Conservation (phyloP, 2,329 filamentous ascomycete species). For the Colletotrichum eleusines region DNA sequence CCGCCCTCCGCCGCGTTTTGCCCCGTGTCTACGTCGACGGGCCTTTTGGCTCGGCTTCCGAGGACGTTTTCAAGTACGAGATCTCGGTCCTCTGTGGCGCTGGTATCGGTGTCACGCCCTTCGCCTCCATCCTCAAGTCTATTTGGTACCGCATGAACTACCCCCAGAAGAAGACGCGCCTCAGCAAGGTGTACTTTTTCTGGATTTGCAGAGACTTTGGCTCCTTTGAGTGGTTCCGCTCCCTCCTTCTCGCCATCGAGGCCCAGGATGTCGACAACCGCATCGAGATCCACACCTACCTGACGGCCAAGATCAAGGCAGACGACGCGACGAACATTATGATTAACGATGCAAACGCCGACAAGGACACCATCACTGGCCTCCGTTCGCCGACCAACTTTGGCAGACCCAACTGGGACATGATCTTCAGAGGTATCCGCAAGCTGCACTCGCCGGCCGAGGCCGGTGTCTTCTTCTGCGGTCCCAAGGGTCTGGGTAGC, state of each 20-base stretch:
- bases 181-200: conserved; percentile 92
- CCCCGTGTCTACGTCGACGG: conserved; percentile 87
- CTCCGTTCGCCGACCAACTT: conserved; percentile 87
- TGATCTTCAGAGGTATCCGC: conserved; percentile 86
- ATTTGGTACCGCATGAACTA: conserved; percentile 97
- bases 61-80: conserved; percentile 92
- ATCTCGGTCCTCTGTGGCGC: conserved; percentile 83
- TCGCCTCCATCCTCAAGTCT: conserved; percentile 88
- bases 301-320: conserved; percentile 87
- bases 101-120: conserved; percentile 88
- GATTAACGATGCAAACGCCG: conserved; percentile 89
- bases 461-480: conserved; percentile 87
- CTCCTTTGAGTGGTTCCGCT: conserved; percentile 91
- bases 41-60: conserved; percentile 86
- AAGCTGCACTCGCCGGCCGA: conserved; percentile 81
- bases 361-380: conserved; percentile 87
- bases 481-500: conserved; percentile 83
- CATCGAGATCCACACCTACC: conserved; percentile 91
- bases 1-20: conserved; percentile 77
- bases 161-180: conserved; percentile 80
- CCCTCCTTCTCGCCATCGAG: conserved; percentile 85
- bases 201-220: conserved; percentile 92
- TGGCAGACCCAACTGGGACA: conserved; percentile 89
- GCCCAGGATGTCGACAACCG: conserved; percentile 85
- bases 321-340: conserved; percentile 92